A percentile compares a stretch with the other conserved stretches of the same genome.
Evolutionary conservation across 208 protist species (phyloP).

Genomic region (Acanthamoeba polyphaga): DNA sequence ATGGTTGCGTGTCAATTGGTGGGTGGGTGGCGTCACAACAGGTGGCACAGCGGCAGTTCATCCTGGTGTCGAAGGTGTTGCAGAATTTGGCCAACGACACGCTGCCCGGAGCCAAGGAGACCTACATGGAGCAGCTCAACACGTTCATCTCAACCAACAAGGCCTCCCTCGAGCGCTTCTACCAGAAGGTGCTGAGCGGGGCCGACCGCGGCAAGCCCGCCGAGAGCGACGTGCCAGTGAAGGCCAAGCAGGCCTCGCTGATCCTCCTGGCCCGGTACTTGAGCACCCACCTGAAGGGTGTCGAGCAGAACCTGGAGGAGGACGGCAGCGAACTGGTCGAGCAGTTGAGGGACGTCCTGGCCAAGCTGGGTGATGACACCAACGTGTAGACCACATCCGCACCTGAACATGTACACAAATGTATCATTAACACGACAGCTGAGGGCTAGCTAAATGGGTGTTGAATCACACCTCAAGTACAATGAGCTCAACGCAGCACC

Average conservation of each 20-base stretch:
- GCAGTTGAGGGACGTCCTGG: background rate
- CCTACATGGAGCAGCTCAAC: too few relatives aligned
- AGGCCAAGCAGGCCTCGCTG: background rate
- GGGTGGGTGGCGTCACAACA: background rate
- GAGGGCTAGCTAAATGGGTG: too few relatives aligned
- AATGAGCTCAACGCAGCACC: too few relatives aligned
- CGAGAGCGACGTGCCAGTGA: background rate
- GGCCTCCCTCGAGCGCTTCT: too few relatives aligned
- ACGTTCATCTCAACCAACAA: too few relatives aligned
- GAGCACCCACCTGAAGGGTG: background rate
- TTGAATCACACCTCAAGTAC: too few relatives aligned
- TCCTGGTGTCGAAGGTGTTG: constrained; percentile 83
- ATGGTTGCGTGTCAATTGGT: background rate
- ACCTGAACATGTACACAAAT: too few relatives aligned
- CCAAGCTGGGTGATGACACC: background rate
- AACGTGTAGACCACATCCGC: background rate
- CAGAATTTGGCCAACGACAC: constrained; percentile 86
- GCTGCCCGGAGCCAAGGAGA: constrained; percentile 34
- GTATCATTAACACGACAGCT: too few relatives aligned
- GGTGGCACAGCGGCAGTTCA: constrained; percentile 59
- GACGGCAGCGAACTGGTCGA: background rate
- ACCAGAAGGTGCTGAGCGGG: too few relatives aligned
- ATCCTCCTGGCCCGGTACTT: background rate
- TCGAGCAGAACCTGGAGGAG: background rate
- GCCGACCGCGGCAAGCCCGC: too few relatives aligned